phyloP scores from a whole-genome alignment of 495 filamentous ascomycete genomes.

The Umbilicaria muhlenbergii region DNA sequence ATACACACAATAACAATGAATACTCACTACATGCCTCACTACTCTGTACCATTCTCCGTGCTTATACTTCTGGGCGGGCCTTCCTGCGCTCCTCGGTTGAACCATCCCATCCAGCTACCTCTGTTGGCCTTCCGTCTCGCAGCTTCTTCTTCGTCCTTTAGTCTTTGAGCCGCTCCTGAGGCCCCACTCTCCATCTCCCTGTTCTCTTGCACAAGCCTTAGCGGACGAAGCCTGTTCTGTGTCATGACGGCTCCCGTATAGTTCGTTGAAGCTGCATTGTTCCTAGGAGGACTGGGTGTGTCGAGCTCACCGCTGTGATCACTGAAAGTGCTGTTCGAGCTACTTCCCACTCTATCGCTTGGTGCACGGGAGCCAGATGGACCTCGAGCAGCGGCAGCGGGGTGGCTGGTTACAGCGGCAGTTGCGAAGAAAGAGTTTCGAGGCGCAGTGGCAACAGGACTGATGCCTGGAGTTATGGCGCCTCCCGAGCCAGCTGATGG shows the following conservation, averaged over 20 bases:
- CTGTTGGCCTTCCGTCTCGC: constrained; percentile 44
- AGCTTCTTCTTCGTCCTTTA: constrained; percentile 25
- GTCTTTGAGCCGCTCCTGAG: constrained; percentile 11
- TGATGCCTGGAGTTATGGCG: constrained; percentile 36
- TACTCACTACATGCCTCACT: no score
- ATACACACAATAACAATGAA: no score
- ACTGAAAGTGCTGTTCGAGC: constrained; percentile 42
- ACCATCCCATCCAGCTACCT: constrained; percentile 45
- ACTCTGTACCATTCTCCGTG: no score
- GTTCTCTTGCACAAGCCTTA: constrained; percentile 70
- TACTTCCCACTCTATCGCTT: constrained; percentile 21
- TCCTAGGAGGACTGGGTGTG: constrained; percentile 37
- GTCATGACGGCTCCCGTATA: constrained; percentile 44
- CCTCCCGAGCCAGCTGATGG: constrained; percentile 39
- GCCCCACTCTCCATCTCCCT: constrained; percentile 26
- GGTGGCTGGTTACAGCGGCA: constrained; percentile 16
- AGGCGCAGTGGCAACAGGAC: constrained; percentile 29
- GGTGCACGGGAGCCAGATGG: constrained; percentile 21
- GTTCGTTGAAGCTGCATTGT: constrained; percentile 33
- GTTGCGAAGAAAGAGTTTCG: constrained; percentile 34
- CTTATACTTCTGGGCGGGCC: no score
- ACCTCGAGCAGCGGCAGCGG: constrained; percentile 30
- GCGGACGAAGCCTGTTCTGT: constrained; percentile 66
- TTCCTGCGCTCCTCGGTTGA: constrained; percentile 16
- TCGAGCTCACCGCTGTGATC: constrained; percentile 38